Base-by-base conservation (phyloP, 2,329 filamentous ascomycete genomes). In the Shiraia sp. region DNA sequence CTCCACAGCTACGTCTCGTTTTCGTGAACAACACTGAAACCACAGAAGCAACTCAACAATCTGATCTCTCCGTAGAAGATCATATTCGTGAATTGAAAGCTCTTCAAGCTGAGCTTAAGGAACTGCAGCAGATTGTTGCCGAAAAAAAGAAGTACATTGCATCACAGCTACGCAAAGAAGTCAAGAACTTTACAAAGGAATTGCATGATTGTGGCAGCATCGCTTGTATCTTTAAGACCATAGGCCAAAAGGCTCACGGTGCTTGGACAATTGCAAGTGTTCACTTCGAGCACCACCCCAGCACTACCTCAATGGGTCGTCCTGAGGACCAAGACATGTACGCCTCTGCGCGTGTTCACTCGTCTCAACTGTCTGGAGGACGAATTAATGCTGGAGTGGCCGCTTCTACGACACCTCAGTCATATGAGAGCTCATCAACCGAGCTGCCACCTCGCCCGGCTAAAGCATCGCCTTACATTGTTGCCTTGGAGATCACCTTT, bases 401-500 rank as follows among this genome's bases (percentile, higher is more conserved):
- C 4, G 4, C 19, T 22, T 32, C 45, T 9, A 19, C 42, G 17
- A 40, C 45, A 19, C 37, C 53, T 12, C 53, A 47, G 15, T 51
- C 57, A 15, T 53, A 49, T 22, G 42, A 45, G 26, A 47, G 41
- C 15, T 37, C 35, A 22, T 45, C 49, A 16, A 37, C 38, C 29
- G 51, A 58, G 10, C 47, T 61, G 9, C 55, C 59, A 14, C 51
- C 53, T 13, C 55, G 55, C 3, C 58, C 54, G 10, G 44, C 53
- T 22, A 68, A 33, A 47, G 34, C 38, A 10, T 48, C 65, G 0
- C 56, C 59, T 23, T 62, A 73, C 33, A 49, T 74, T 8, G 61
- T 72, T 12, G 69, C 70, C 3, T 57, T 78, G 3, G 65, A 75
- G 28, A 61, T 72, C n/a, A 63, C 80, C 10, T 57, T 75, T 3